phyloP scores from a whole-genome alignment of 1,284 basidiomycete species.

The Apiotrichum veenhuisii region DNA sequence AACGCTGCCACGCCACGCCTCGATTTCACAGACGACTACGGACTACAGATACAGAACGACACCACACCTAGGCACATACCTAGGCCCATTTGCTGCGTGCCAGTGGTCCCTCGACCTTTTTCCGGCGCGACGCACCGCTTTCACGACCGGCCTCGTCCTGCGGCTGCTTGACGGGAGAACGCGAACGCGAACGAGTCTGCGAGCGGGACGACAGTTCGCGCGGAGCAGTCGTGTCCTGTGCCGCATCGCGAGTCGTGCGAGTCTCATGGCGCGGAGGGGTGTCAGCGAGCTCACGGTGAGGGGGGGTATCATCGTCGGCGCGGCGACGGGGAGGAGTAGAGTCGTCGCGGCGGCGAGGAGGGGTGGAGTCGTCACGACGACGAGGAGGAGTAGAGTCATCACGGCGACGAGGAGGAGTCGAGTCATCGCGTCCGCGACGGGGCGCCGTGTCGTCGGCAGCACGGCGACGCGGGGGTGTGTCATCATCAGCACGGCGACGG shows the following conservation, averaged over 20 bases:
- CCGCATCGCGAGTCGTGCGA: neutral
- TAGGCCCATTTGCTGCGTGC: constrained; percentile 20
- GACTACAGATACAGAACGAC: neutral
- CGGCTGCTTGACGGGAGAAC: constrained; percentile 4
- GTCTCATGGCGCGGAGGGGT: neutral
- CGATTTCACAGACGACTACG: no score
- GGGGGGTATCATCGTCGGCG: constrained; percentile 10
- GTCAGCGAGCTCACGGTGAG: constrained; percentile 8
- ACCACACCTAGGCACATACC: neutral
- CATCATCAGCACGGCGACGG: neutral
- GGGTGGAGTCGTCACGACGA: constrained; percentile 2
- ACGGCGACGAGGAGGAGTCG: constrained; percentile 5
- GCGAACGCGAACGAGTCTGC: neutral
- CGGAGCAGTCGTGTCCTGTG: no score
- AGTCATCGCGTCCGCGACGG: constrained; percentile 3
- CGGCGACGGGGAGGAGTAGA: constrained; percentile 5
- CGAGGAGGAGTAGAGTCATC: neutral
- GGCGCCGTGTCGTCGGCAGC: constrained; percentile 12
- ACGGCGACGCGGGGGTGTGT: constrained; percentile 2
- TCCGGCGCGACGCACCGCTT: neutral
- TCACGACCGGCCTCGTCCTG: neutral
- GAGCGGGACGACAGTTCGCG: no score
- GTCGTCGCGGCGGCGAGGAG: constrained; percentile 4
- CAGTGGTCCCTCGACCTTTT: constrained; percentile 18
- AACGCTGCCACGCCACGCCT: neutral